Percentiles rank a stretch among this genome's conserved stretches.
Conservation (phyloP, 2,329 filamentous ascomycete genomes). For the Fusarium piperis region DNA sequence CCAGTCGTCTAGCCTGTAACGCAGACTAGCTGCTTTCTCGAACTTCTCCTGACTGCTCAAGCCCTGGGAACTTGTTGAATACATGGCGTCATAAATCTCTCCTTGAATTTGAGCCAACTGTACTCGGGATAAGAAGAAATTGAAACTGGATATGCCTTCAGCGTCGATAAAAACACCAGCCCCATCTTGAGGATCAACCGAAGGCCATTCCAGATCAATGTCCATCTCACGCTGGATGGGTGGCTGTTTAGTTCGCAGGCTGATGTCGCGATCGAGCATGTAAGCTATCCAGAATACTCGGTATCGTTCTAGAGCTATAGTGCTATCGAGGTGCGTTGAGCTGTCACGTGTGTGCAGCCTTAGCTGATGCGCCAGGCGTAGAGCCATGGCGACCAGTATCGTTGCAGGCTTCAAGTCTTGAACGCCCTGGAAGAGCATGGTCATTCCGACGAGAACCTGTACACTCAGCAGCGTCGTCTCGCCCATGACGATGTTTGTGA, state of each 20-base stretch:
- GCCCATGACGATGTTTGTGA: slow-evolving; percentile 1
- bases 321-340: not conserved
- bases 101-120: slow-evolving; percentile 30
- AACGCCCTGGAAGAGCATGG: slow-evolving; percentile 9
- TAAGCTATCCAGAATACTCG: slow-evolving; percentile 32
- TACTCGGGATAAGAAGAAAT: slow-evolving; percentile 10
- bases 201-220: slow-evolving; percentile 11
- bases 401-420: slow-evolving; percentile 3
- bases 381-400: slow-evolving; percentile 16
- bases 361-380: slow-evolving; percentile 17
- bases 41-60: not conserved
- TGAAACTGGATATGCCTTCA: not conserved
- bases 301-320: not conserved
- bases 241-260: not conserved
- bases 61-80: not conserved
- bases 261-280: slow-evolving; percentile 21
- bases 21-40: not conserved
- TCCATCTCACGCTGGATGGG: slow-evolving; percentile 7
- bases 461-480: slow-evolving; percentile 3
- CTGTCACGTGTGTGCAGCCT: not conserved
- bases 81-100: slow-evolving; percentile 8
- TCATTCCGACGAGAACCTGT: slow-evolving; percentile 22
- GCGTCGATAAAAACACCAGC: not conserved
- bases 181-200: not conserved
- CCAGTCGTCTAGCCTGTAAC: slow-evolving; percentile 11